Percentiles rank a stretch among this genome's conserved stretches.
Evolutionary conservation across 176 grass and related monocot species (phyloP).

Genomic region (Eleusine indica): DNA sequence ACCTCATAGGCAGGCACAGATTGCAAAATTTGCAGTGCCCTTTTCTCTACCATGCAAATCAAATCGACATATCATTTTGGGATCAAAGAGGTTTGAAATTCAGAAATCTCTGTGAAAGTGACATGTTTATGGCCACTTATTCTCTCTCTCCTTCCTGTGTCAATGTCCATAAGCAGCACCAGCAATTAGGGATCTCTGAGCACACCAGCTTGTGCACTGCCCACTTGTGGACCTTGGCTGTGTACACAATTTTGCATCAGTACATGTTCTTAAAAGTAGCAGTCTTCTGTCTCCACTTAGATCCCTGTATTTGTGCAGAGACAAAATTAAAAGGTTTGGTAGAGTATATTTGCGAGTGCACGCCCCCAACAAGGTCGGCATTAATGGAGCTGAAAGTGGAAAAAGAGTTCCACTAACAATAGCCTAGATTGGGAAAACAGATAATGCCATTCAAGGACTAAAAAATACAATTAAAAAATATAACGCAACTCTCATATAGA

Average conservation of each 20-base stretch:
- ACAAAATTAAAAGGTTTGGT: conserved; percentile 19
- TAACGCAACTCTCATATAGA: neutral
- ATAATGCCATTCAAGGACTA: conserved; percentile 1
- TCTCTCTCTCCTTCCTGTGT: neutral
- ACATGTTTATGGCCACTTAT: conserved; percentile 8
- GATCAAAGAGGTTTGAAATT: conserved; percentile 16
- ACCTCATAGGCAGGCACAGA: no score
- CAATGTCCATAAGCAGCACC: conserved; percentile 25
- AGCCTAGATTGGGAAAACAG: conserved; percentile 31
- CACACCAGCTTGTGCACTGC: conserved; percentile 43
- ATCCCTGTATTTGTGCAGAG: neutral
- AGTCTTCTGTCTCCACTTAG: conserved; percentile 26
- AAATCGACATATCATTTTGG: conserved; percentile 31
- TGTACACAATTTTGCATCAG: conserved; percentile 24
- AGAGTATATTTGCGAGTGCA: neutral
- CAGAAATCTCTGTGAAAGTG: conserved; percentile 23
- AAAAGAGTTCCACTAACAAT: conserved; percentile 16
- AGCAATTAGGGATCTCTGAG: conserved; percentile 18
- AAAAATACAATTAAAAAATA: neutral
- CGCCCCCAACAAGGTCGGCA: neutral
- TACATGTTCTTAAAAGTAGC: conserved; percentile 8
- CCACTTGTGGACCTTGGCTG: conserved; percentile 16
- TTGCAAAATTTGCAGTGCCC: no score
- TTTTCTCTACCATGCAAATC: conserved; percentile 16
- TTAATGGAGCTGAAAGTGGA: conserved; percentile 26